Evolutionary conservation across 2,329 filamentous ascomycete species (phyloP).

Genomic region (Nakataea oryzae): DNA sequence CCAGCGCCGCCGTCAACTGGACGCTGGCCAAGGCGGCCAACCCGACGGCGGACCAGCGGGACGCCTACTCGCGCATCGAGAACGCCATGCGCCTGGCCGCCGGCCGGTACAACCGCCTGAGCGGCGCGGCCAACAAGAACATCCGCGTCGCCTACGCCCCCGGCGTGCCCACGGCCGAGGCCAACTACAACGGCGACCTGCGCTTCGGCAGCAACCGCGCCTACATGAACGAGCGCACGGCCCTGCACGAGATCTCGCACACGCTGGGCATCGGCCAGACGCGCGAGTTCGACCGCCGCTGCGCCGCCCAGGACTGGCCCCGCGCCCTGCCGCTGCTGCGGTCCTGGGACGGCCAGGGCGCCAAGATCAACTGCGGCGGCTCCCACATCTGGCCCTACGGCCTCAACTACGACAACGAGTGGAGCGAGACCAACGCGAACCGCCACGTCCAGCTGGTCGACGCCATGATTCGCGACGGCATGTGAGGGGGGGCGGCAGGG

Average conservation of each 20-base stretch:
- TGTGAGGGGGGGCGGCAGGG: not conserved
- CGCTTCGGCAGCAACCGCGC: constrained; percentile 32
- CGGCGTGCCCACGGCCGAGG: constrained; percentile 33
- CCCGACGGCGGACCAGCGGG: constrained; percentile 28
- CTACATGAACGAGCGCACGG: constrained; percentile 38
- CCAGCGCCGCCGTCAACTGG: constrained; percentile 27
- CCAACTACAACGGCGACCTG: constrained; percentile 29
- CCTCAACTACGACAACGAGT: constrained; percentile 31
- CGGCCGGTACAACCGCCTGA: constrained; percentile 24
- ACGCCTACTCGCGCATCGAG: constrained; percentile 33
- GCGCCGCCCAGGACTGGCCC: constrained; percentile 29
- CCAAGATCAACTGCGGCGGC: constrained; percentile 27
- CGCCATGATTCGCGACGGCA: constrained; percentile 32
- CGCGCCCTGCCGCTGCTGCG: constrained; percentile 25
- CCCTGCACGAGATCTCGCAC: constrained; percentile 36
- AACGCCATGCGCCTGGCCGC: constrained; percentile 28
- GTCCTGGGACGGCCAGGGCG: constrained; percentile 26
- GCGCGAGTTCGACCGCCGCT: constrained; percentile 24
- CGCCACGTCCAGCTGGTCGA: constrained; percentile 30
- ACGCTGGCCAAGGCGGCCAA: constrained; percentile 23
- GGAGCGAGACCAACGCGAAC: constrained; percentile 31
- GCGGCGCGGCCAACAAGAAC: constrained; percentile 22
- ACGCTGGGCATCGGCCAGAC: constrained; percentile 36
- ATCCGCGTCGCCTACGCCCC: constrained; percentile 29
- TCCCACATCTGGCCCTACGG: constrained; percentile 30